Evolutionary conservation across 2,329 filamentous ascomycete species (phyloP).

Genomic region (Chaetomiaceae sp.): DNA sequence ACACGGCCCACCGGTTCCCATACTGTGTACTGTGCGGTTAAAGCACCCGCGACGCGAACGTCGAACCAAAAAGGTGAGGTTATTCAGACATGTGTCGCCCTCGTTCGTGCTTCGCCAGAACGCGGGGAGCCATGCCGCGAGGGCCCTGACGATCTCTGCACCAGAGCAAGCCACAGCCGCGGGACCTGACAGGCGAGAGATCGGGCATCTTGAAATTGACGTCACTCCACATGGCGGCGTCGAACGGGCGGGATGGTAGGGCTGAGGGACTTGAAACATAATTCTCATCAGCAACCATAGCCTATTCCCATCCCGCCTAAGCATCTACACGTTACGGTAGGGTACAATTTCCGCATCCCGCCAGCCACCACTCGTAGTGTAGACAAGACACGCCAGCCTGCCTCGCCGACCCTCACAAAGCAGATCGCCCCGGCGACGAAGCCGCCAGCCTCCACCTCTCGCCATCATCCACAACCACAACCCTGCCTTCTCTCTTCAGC

Average conservation of each 20-base stretch:
- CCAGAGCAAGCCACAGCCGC: neutral
- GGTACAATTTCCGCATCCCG: neutral
- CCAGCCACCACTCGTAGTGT: no score
- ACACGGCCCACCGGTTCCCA: neutral
- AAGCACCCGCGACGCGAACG: no score
- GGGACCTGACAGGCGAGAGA: neutral
- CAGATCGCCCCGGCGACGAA: slow-evolving; percentile 35
- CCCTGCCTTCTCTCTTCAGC: slow-evolving; percentile 68
- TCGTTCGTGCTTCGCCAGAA: no score
- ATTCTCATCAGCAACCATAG: no score
- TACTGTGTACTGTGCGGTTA: neutral
- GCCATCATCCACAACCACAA: slow-evolving; percentile 38
- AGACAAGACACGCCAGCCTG: no score
- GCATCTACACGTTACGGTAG: neutral
- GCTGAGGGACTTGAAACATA: no score
- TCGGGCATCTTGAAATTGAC: slow-evolving; percentile 6
- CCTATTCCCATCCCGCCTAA: no score
- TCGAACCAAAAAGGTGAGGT: no score
- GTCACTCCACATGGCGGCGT: slow-evolving; percentile 5
- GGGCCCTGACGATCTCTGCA: neutral
- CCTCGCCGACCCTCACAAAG: slow-evolving; percentile 31
- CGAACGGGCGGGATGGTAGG: no score
- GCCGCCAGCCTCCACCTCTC: slow-evolving; percentile 39
- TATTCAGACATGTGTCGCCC: no score
- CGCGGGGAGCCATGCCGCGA: neutral